Evolutionary conservation across 768 basidiomycete genomes (phyloP).

Genomic region (Russula emetica): DNA sequence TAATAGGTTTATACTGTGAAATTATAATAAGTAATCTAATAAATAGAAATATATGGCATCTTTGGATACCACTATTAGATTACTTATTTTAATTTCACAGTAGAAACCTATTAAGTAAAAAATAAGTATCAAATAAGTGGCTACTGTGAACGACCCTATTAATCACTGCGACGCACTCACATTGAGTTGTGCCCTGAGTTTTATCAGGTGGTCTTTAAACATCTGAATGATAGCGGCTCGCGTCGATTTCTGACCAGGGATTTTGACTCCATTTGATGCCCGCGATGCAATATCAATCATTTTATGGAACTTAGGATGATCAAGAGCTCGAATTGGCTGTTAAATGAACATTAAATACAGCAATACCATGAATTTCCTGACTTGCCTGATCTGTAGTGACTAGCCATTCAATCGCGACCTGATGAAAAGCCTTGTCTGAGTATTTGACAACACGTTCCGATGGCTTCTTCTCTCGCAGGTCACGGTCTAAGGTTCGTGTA

Average conservation of each 20-base stretch:
- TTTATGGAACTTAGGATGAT: not conserved
- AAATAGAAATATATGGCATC: too few species aligned
- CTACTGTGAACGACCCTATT: too few species aligned
- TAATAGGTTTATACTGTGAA: too few species aligned
- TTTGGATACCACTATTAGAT: too few species aligned
- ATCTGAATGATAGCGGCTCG: conserved; percentile 32
- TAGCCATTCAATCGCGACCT: conserved; percentile 2
- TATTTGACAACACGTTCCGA: not conserved
- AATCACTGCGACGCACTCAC: not conserved
- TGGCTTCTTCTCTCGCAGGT: not conserved
- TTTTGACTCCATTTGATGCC: conserved; percentile 37
- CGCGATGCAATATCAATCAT: conserved; percentile 6
- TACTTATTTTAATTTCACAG: too few species aligned
- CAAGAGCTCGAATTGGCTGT: not conserved
- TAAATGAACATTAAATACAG: too few species aligned
- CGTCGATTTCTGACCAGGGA: conserved; percentile 34
- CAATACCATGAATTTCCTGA: too few species aligned
- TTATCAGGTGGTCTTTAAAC: conserved; percentile 30
- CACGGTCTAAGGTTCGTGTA: not conserved
- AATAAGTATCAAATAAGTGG: too few species aligned
- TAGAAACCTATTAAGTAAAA: too few species aligned
- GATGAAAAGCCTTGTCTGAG: not conserved
- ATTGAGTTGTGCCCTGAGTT: not conserved
- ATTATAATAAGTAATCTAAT: too few species aligned
- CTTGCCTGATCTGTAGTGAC: not conserved